phyloP scores from a whole-genome alignment of 345 rosid genomes.

The Linum trigynum region DNA sequence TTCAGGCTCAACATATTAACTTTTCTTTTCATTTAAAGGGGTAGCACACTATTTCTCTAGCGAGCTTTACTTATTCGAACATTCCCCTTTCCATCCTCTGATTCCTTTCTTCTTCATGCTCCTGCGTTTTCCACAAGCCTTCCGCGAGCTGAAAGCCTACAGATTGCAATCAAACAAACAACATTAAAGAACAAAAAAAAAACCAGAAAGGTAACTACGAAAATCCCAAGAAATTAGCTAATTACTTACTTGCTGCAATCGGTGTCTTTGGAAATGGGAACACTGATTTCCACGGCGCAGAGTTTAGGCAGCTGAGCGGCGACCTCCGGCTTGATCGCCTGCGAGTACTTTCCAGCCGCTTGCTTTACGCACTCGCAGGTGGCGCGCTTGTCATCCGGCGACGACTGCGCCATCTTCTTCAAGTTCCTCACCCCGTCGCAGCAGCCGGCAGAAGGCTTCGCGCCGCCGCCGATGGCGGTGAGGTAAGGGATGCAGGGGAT shows the following conservation, averaged over 20 bases:
- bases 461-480: not conserved
- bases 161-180: too few relatives aligned
- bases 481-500: not conserved
- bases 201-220: too few relatives aligned
- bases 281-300: not conserved
- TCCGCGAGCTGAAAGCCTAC: not conserved
- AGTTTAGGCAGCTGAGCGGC: not conserved
- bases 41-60: too few relatives aligned
- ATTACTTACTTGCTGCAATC: not conserved
- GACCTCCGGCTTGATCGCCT: not conserved
- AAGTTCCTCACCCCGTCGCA: not conserved
- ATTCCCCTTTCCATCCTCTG: too few relatives aligned
- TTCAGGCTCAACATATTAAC: too few relatives aligned
- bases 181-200: too few relatives aligned
- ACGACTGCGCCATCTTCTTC: not conserved
- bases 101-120: slow-evolving; percentile 9
- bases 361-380: not conserved
- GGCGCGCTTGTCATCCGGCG: not conserved
- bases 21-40: too few relatives aligned
- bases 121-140: not conserved
- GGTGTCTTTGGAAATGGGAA: not conserved
- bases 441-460: not conserved
- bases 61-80: too few relatives aligned
- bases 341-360: not conserved
- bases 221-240: too few relatives aligned